phyloP scores from a whole-genome alignment of 1,284 basidiomycete genomes.

The Boletus austroedulis region DNA sequence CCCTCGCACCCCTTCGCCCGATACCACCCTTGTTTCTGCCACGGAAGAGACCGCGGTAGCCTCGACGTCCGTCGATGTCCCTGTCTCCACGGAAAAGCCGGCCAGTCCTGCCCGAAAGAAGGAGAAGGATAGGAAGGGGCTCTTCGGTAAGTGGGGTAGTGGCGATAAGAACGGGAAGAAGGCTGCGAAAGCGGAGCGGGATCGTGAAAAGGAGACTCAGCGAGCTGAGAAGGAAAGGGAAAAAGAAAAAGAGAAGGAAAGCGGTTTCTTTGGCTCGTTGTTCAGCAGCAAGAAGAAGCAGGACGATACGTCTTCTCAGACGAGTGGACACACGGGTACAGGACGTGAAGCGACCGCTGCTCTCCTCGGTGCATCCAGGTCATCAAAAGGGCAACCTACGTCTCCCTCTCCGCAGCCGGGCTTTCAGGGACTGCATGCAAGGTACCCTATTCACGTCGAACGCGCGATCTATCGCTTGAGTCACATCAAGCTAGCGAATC shows the following conservation, averaged over 20 bases:
- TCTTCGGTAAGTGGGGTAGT: conserved; percentile 70
- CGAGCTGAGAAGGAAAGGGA: conserved; percentile 52
- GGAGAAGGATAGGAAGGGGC: conserved; percentile 76
- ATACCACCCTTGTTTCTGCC: conserved; percentile 29
- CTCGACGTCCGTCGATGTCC: conserved; percentile 25
- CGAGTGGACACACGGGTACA: conserved; percentile 49
- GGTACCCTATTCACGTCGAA: conserved; percentile 98
- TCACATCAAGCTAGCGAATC: conserved; percentile 98
- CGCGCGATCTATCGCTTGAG: conserved; percentile 95
- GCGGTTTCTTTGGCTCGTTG: conserved; percentile 83
- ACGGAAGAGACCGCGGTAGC: conserved; percentile 32
- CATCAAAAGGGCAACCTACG: conserved; percentile 61
- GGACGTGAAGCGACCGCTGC: conserved; percentile 82
- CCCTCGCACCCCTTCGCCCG: conserved; percentile 48
- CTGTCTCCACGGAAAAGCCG: conserved; percentile 31
- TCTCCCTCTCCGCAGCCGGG: conserved; percentile 58
- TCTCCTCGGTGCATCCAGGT: conserved; percentile 77
- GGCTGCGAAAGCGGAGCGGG: conserved; percentile 46
- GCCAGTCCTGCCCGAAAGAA: conserved; percentile 46
- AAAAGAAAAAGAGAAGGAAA: conserved; percentile 44
- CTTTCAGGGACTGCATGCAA: conserved; percentile 65
- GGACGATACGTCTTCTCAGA: conserved; percentile 55
- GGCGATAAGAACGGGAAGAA: conserved; percentile 59
- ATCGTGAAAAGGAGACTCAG: conserved; percentile 47
- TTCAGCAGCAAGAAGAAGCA: conserved; percentile 84